Evolutionary conservation across 805 yeast species (phyloP).

Genomic region (Sugiyamaella floridensis): DNA sequence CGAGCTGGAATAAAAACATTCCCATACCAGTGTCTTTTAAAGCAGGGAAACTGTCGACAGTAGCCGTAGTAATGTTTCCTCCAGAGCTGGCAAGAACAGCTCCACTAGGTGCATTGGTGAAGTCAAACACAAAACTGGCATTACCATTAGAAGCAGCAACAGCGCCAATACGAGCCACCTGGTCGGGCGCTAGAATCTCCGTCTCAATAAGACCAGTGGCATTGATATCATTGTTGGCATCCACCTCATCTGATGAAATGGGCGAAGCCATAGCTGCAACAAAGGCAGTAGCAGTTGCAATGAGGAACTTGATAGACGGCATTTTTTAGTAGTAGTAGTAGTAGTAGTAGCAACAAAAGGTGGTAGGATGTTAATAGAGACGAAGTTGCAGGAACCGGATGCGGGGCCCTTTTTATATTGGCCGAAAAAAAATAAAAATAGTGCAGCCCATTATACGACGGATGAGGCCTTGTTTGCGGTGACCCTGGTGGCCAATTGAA

Average conservation of each 20-base stretch:
- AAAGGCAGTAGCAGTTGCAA: background rate
- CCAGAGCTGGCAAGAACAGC: slow-evolving; percentile 11
- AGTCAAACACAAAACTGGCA: slow-evolving; percentile 16
- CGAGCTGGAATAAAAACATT: slow-evolving; percentile 12
- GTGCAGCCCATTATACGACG: too few relatives aligned
- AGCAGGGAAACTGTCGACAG: slow-evolving; percentile 16
- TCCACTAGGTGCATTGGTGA: slow-evolving; percentile 11
- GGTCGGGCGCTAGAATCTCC: slow-evolving; percentile 11
- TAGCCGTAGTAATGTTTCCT: slow-evolving; percentile 12
- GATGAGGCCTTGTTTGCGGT: background rate
- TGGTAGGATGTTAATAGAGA: background rate
- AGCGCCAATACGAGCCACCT: slow-evolving; percentile 8
- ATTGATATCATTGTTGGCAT: background rate
- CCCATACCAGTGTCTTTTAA: slow-evolving; percentile 11
- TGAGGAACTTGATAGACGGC: background rate
- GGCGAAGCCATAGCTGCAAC: background rate
- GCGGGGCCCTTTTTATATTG: background rate
- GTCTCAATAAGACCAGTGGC: slow-evolving; percentile 4
- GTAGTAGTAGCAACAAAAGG: background rate
- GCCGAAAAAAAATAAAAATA: too few relatives aligned
- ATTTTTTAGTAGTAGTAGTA: too few relatives aligned
- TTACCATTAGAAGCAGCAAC: slow-evolving; percentile 14
- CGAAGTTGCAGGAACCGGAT: too few relatives aligned
- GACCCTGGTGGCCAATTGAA: background rate
- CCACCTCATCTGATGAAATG: background rate